Base-by-base conservation (phyloP, 768 basidiomycete genomes). In the Leccinellum rugosiceps region DNA sequence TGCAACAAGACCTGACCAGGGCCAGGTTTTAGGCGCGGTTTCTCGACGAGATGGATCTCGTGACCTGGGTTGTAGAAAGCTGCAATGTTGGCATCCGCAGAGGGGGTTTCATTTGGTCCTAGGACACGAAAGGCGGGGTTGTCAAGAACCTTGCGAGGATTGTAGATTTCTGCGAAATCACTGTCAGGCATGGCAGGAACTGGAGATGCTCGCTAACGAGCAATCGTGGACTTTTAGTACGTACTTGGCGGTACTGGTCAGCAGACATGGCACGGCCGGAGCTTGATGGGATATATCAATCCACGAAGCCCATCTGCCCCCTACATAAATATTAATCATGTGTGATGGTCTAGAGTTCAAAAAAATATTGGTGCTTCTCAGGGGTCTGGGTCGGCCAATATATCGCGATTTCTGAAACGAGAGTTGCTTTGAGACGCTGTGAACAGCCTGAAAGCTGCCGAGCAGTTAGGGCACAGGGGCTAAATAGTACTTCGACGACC, bases 1-100 rank as follows among this genome's bases (percentile, higher is more conserved):
- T 86, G 84, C 9, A 87, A 68, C 7, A 87, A 74, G 28, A 87
- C 86, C 62, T 87, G 85, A 4, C 85, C 86, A 44, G 80, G 80
- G 14, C 83, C 84, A 19, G 85, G 84, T 41, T 76, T 82, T 1
- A 79, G 79, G 45, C 77, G 75, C 6, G 85, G 83, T 65, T 85
- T 86, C 67, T 85, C 74, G n/a, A 86, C 85, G 28, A 86, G 79
- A 68, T 85, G 84, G 34, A 86, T 81, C 62, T 85, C 83, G 59
- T 85, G 82, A 3, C 73, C 71, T 2, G 82, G 83, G 65, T 86
- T 86, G 62, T 86, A 86, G 65, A 84, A 86, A 0, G 81, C 83
- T 38, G 84, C 84, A 52, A 85, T 80, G 63, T 84, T 85, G 26
- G 78, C 78, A 30, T 74, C 75, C 26, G 61, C 63, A 4, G 78